Evolutionary conservation across 129 eudicot species (phyloP), one percentile per base, ranked within the genome.

Genomic region (Lactuca sativa): DNA sequence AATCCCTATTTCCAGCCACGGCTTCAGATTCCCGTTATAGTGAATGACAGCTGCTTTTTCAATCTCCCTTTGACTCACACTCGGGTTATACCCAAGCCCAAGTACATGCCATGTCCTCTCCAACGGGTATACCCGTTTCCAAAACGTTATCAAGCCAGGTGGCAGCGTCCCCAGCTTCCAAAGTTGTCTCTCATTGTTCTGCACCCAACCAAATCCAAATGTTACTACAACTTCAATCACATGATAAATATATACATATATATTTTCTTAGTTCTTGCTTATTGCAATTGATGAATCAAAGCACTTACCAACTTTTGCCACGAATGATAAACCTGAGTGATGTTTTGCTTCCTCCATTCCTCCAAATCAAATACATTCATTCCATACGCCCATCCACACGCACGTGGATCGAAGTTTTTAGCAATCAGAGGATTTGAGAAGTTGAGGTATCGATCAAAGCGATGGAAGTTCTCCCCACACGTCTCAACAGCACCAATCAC

Each of bases 361-460:
- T 81, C 70, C 67, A 91, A 72, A 78, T 91, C 92, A 60, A 91
- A 79, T 38, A 91, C 59, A 47, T 91, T 91, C 97, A 91, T 91
- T 49, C 97, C 97, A 77, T 78, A 90, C 3, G 97, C 97, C 97
- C 97, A 90, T 58, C 95, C 97, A 79, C 97, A 91, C 10, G 97
- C 95, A 9, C 67, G 95, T 4, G 95, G 97, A 58, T 87, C 88
- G 76, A 91, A 91, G 4, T 13, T 88, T 38, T 82, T 80, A 9
- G 97, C 81, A 16, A 91, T 91, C 14, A 87, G 57, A 41, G 95
- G 97, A 51, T 91, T 83, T 9, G 95, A 91, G 51, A 91, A 91
- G 64, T 91, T 91, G 49, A 91, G 86, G 69, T 91, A 91, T 2
- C 95, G 86, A 38, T 91, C 92, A 75, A 85, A 88, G 66, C 97